These are phyloP conservation scores for Datura wrightii DNA, from an alignment of 257 asterid species.

Conservation along the genomic window DNA sequence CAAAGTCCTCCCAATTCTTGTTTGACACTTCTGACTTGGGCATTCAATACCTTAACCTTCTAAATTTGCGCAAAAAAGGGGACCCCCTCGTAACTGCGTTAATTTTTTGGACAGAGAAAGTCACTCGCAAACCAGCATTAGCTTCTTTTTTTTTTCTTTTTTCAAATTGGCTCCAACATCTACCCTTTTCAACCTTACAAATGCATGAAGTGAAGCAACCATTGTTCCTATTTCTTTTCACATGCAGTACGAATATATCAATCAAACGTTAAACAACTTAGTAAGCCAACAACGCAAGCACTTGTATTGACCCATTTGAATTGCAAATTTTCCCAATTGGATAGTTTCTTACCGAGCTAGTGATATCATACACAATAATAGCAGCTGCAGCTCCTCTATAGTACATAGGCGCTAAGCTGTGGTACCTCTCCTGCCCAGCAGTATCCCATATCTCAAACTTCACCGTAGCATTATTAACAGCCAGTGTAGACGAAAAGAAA, in stretches of 20 bases:
- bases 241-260: neutral
- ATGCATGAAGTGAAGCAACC: conserved; percentile 1
- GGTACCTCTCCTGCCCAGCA: conserved; percentile 98
- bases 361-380: conserved; percentile 85
- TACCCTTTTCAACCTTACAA: neutral
- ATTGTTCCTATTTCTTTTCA: conserved; percentile 2
- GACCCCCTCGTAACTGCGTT: neutral
- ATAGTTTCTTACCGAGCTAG: conserved; percentile 65
- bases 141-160: neutral
- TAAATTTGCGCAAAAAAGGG: neutral
- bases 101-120: neutral
- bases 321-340: neutral
- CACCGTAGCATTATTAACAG: conserved; percentile 81
- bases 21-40: neutral
- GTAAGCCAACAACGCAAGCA: neutral
- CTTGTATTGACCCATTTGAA: conserved; percentile 19
- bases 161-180: neutral
- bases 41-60: neutral
- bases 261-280: neutral
- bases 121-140: neutral
- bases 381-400: conserved; percentile 99
- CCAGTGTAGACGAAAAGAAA: conserved; percentile 81
- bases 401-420: conserved; percentile 98
- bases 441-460: conserved; percentile 99
- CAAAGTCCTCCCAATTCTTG: neutral